Percentiles rank a stretch among this genome's conserved stretches.
Evolutionary conservation across 2,329 filamentous ascomycete species (phyloP).

Genomic region (Cladosporium sp.): DNA sequence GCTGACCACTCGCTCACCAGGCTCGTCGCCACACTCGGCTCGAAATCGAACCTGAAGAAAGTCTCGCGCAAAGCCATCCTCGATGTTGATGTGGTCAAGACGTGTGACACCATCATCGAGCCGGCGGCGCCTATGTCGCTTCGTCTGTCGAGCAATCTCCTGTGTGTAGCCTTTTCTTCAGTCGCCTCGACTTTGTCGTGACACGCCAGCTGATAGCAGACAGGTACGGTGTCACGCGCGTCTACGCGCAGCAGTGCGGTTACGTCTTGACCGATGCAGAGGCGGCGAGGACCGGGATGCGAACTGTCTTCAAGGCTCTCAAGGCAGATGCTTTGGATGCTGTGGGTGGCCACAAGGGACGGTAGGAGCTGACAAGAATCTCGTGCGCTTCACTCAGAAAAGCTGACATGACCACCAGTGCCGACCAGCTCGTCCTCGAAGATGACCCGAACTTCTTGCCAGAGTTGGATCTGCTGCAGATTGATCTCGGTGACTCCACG

Average conservation of each 20-base stretch:
- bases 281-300: constrained; percentile 72
- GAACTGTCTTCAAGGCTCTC: constrained; percentile 63
- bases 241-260: constrained; percentile 82
- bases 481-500: constrained; percentile 53
- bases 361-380: constrained; percentile 53
- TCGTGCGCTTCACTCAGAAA: background rate
- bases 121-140: constrained; percentile 86
- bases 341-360: constrained; percentile 66
- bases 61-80: constrained; percentile 85
- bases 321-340: constrained; percentile 66
- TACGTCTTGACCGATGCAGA: constrained; percentile 84
- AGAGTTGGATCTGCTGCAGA: constrained; percentile 61
- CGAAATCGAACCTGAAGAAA: constrained; percentile 69
- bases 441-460: constrained; percentile 83
- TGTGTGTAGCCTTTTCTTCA: constrained; percentile 54
- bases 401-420: constrained; percentile 51
- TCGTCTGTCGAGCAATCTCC: constrained; percentile 82
- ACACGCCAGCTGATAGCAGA: constrained; percentile 20
- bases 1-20: constrained; percentile 49
- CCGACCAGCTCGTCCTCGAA: constrained; percentile 71
- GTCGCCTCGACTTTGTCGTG: background rate
- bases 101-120: constrained; percentile 84
- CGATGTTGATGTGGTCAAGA: constrained; percentile 81
- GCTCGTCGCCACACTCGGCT: constrained; percentile 87
- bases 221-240: constrained; percentile 76